Conservation (phyloP, 2,329 filamentous ascomycete species). For the Colletotrichum lini region DNA sequence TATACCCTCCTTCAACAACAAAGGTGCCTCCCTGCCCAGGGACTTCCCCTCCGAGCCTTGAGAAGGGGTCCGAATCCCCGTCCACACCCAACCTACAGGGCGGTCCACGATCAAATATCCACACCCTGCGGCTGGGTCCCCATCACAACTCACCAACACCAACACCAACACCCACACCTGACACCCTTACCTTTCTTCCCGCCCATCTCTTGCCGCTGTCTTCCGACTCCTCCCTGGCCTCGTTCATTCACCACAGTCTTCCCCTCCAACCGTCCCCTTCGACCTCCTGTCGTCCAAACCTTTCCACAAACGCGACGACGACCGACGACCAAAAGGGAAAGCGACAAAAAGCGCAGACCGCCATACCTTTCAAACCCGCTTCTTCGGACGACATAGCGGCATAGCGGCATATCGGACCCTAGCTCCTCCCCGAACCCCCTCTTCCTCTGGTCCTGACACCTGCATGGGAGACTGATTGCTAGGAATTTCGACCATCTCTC, state of each 20-base stretch:
- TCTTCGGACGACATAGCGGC: slow-evolving; percentile 37
- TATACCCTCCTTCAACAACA: not conserved
- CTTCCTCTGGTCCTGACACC: slow-evolving; percentile 26
- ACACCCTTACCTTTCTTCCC: slow-evolving; percentile 29
- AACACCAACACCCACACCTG: slow-evolving; percentile 6
- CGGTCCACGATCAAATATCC: slow-evolving; percentile 35
- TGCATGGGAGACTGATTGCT: not conserved
- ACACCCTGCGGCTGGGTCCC: slow-evolving; percentile 23
- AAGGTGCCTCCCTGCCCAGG: not conserved
- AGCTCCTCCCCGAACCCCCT: slow-evolving; percentile 36
- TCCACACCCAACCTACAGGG: slow-evolving; percentile 27
- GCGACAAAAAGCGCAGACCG: slow-evolving; percentile 27
- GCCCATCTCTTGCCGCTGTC: slow-evolving; percentile 23
- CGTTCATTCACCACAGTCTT: not conserved
- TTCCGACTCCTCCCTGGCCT: slow-evolving; percentile 32
- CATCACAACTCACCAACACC: slow-evolving; percentile 29
- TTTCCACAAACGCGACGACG: not conserved
- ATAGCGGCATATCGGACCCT: slow-evolving; percentile 25
- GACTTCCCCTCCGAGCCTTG: not conserved
- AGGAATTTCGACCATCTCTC: slow-evolving; percentile 4
- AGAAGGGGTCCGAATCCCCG: slow-evolving; percentile 9
- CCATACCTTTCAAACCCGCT: slow-evolving; percentile 24
- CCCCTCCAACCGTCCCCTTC: not conserved
- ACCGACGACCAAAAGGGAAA: not conserved
- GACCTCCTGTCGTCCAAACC: slow-evolving; percentile 1